A percentile compares a stretch with the other conserved stretches of the same genome.
phyloP scores from a whole-genome alignment of 257 asterid genomes.

The Fraxinus anomala region DNA sequence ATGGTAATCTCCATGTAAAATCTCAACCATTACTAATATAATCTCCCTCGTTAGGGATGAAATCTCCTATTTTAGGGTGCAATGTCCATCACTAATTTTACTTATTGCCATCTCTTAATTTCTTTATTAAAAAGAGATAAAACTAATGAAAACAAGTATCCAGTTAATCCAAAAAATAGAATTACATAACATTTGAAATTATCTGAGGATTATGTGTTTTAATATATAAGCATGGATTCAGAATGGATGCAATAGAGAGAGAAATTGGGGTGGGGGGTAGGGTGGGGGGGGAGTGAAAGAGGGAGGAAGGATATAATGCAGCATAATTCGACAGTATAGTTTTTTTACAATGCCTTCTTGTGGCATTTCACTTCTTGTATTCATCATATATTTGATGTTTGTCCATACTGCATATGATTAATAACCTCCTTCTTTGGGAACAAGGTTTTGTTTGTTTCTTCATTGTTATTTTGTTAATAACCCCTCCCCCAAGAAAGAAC shows the following conservation, averaged over 20 bases:
- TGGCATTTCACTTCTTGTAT: not conserved
- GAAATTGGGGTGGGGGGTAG: not conserved
- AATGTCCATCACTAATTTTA: not conserved
- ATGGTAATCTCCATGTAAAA: not conserved
- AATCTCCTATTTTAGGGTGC: not conserved
- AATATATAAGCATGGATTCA: not conserved
- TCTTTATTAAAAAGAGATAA: not conserved
- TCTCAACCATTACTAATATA: not conserved
- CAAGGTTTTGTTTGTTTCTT: not conserved
- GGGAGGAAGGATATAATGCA: not conserved
- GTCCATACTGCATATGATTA: not conserved
- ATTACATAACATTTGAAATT: not conserved
- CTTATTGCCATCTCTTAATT: not conserved
- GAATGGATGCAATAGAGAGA: not conserved
- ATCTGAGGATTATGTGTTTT: not conserved
- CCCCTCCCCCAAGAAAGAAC: not conserved
- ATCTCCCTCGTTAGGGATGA: not conserved
- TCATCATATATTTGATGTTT: not conserved
- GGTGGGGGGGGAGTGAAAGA: not conserved
- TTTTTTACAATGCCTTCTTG: not conserved
- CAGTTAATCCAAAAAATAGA: not conserved
- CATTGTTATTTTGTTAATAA: not conserved
- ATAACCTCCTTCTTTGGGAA: not conserved
- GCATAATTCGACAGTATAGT: not conserved
- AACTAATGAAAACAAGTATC: not conserved